Base-by-base conservation (phyloP, 2,329 filamentous ascomycete genomes). In the Dothideomycetes sp. region DNA sequence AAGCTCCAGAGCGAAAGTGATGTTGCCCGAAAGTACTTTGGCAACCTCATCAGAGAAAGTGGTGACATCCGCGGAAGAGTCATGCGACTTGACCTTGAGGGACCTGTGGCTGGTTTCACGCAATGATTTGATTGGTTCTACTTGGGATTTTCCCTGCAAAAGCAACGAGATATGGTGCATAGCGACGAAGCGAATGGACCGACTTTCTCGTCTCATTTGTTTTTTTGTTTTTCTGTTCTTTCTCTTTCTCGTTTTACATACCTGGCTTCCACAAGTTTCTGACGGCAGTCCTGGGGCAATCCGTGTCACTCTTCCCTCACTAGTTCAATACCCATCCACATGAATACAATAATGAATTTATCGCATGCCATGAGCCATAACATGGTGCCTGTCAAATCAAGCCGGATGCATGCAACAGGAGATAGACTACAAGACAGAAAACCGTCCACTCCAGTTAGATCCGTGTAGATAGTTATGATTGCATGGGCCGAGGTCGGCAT, bases 11-110 rank as follows among this genome's bases (percentile, higher is more conserved):
- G 69, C 23, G 89, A 96, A 64, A 91, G 85, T 56, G 82, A 93
- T 57, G 79, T 85, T 22, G 91, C 91, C 5, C 70, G 77, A 50
- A 93, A 89, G 62, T 96, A 94, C 66, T 98, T 98, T 61, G 69
- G 76, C 38, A 91, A 93, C 54, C 72, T 98, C 13, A 78, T 91
- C 38, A 74, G 82, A 45, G 72, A 79, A 51, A 69, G 65, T 45
- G 62, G 60, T 17, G 68, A 71, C 41, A 62, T 74, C 39, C 61
- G 60, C 36, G 59, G 62, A 33, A 62, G 64, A 24, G 70, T 74
- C n/a, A 59, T 66, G 49, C 53, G 65, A 17, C 67, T 74, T 17
- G 70, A 74, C 49, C 54, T 74, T 8, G 71, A 74, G 47, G 67
- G 68, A 12, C 61, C 67, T n/a, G 63, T 64, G 18, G 64, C 67